Evolutionary conservation across 208 protist genomes (phyloP).

Genomic region (Trypanosoma conorhini): DNA sequence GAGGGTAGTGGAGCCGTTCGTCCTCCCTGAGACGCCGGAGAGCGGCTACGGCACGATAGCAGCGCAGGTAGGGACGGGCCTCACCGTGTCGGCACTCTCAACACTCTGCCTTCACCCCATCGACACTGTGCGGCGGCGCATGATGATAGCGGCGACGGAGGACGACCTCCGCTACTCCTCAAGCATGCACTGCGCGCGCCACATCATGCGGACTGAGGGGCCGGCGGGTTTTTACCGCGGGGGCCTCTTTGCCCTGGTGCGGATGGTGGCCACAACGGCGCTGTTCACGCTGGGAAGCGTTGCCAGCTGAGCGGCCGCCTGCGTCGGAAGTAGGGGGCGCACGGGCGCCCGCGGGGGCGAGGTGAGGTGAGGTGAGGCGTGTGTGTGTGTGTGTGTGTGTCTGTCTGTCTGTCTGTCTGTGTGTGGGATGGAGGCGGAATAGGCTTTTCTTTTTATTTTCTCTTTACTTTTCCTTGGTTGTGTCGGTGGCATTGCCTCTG

Average conservation of each 20-base stretch:
- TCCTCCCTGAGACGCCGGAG: conserved; percentile 47
- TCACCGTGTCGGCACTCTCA: conserved; percentile 53
- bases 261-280: conserved; percentile 49
- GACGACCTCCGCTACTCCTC: conserved; percentile 62
- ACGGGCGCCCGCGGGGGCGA: background rate
- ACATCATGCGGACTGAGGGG: conserved; percentile 66
- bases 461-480: conserved; percentile 1
- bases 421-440: background rate
- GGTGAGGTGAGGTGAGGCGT: background rate
- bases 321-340: background rate
- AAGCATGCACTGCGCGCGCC: conserved; percentile 47
- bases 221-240: conserved; percentile 71
- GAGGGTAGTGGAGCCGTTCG: conserved; percentile 34
- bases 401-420: conserved; percentile 3
- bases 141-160: conserved; percentile 82
- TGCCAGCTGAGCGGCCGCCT: background rate
- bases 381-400: conserved; percentile 9
- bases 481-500: conserved; percentile 1
- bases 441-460: background rate
- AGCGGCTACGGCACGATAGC: conserved; percentile 39
- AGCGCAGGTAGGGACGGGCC: conserved; percentile 44
- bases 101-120: conserved; percentile 77
- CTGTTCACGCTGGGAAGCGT: conserved; percentile 33
- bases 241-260: conserved; percentile 51
- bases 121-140: conserved; percentile 70